These are phyloP conservation scores for Quercus mongolica DNA, from an alignment of 306 rosid genomes.

Conservation along the genomic window DNA sequence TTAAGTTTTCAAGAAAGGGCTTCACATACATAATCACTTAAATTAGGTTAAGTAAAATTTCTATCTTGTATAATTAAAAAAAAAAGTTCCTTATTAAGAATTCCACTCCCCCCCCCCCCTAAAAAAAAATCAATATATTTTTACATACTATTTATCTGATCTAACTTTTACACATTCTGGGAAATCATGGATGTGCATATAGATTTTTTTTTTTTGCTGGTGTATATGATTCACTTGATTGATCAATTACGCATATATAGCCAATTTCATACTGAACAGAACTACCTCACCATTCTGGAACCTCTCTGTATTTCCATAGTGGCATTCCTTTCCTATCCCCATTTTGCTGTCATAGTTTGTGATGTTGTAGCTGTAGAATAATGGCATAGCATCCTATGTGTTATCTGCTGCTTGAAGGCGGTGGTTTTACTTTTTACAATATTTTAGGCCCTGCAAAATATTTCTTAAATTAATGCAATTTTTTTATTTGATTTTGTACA, in stretches of 20 bases:
- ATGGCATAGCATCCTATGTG: neutral
- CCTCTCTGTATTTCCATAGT: neutral
- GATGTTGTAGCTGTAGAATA: neutral
- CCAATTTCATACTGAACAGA: neutral
- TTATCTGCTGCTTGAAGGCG: neutral
- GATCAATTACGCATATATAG: neutral
- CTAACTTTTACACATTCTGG: no score
- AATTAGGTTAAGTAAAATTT: no score
- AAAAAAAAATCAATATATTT: no score
- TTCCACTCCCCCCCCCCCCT: no score
- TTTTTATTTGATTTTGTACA: neutral
- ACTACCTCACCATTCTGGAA: neutral
- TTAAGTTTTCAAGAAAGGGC: fast-evolving
- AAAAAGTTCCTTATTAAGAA: no score
- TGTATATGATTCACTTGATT: neutral
- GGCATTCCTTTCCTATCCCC: neutral
- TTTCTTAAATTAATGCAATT: neutral
- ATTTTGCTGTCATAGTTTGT: neutral
- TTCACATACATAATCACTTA: no score
- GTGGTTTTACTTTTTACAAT: neutral
- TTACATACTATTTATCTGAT: no score
- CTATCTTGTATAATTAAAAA: no score
- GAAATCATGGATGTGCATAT: no score
- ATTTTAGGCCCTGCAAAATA: neutral
- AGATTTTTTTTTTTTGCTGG: no score